phyloP scores from a whole-genome alignment of 1,139 yeast genomes.

The Candida sanyaensis region DNA sequence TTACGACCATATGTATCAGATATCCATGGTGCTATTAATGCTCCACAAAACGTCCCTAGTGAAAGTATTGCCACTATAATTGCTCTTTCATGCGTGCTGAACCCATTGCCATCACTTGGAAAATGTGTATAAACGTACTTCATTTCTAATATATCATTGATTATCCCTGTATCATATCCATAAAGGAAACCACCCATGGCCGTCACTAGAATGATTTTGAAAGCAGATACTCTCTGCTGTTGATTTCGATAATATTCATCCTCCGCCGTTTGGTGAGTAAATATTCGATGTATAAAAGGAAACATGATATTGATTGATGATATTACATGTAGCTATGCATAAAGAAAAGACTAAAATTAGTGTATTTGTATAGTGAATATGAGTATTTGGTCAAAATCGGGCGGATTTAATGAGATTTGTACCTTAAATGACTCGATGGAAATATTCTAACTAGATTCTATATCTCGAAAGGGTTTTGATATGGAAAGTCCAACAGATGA shows the following conservation, averaged over 20 bases:
- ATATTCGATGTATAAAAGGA: conserved; percentile 27
- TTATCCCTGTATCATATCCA: conserved; percentile 83
- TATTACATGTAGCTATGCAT: background rate
- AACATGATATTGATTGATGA: conserved; percentile 9
- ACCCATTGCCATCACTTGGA: conserved; percentile 45
- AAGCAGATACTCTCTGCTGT: conserved; percentile 55
- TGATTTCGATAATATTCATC: conserved; percentile 42
- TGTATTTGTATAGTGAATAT: background rate
- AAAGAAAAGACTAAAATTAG: background rate
- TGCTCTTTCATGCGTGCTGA: conserved; percentile 65
- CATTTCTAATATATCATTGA: conserved; percentile 75
- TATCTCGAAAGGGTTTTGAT: too few species aligned
- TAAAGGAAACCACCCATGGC: conserved; percentile 82
- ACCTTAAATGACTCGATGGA: too few species aligned
- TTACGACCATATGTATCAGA: conserved; percentile 53
- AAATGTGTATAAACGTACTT: conserved; percentile 55
- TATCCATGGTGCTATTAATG: conserved; percentile 67
- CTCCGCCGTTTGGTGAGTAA: conserved; percentile 39
- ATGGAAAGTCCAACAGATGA: too few species aligned
- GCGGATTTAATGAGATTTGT: too few species aligned
- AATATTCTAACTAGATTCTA: too few species aligned
- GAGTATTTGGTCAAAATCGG: background rate
- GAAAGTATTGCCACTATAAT: conserved; percentile 70
- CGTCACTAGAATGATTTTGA: conserved; percentile 70
- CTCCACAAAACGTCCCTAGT: conserved; percentile 76